A percentile compares a stretch with the other conserved stretches of the same genome.
These are phyloP conservation scores for Solanum piurae DNA, from an alignment of 257 asterid species.

Conservation along the genomic window DNA sequence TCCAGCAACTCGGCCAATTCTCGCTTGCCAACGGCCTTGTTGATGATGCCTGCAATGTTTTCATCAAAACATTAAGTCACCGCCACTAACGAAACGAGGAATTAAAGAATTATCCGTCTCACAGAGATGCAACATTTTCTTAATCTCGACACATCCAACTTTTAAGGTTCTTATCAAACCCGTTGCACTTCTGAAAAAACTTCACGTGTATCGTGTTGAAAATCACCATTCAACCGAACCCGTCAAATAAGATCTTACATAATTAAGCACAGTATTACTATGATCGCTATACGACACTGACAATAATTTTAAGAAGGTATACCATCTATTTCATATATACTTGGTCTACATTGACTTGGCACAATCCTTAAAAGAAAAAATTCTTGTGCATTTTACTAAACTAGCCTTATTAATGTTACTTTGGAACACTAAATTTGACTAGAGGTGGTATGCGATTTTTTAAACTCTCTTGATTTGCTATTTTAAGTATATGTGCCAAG, in stretches of 20 bases:
- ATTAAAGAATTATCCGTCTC: neutral
- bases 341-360: neutral
- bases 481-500: too few species aligned
- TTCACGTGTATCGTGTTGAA: neutral
- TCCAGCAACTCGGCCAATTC: constrained; percentile 97
- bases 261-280: neutral
- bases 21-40: constrained; percentile 99
- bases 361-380: neutral
- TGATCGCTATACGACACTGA: neutral
- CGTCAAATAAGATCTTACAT: neutral
- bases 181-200: neutral
- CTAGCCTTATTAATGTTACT: neutral
- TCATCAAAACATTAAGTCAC: neutral
- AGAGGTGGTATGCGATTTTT: too few species aligned
- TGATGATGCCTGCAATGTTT: constrained; percentile 75
- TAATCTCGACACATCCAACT: neutral
- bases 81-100: neutral
- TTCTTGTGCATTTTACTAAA: neutral
- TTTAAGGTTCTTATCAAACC: neutral
- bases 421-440: too few species aligned
- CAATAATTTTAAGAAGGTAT: neutral
- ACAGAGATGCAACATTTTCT: neutral
- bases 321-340: neutral
- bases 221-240: neutral
- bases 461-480: too few species aligned